Base-by-base conservation (phyloP, 768 basidiomycete genomes). In the Collybia nuda region DNA sequence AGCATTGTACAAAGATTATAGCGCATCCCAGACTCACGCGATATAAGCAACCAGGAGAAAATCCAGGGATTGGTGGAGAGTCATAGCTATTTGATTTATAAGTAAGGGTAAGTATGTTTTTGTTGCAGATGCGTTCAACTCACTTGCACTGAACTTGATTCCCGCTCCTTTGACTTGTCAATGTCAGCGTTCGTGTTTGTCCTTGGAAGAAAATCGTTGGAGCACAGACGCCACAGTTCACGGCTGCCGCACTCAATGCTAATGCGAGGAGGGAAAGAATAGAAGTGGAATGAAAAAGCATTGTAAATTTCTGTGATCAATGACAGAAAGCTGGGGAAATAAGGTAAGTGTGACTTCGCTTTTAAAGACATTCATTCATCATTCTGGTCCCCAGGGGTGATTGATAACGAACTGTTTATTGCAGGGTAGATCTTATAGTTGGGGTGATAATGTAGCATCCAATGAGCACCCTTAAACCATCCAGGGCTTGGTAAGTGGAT, bases 111-210 rank as follows among this genome's bases (percentile, higher is more conserved):
- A 14, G 9, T 3, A 15, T 6, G 24, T 7, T 7, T 22, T 9
- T 21, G 9, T 17, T 12, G 8, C 21, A 22, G 12, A 1, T 14
- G 26, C 17, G 19, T 3, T 40, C n/a, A 2, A 54, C 53, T 44
- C 32, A 54, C 53, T 54, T 54, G 53, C 53, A 54, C 29, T 54
- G 53, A n/a, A 38, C 41, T 5, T 23, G 11, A 17, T 40, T 44
- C 12, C 17, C 35, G 21, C 24, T 32, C 4, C 44, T 42, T 21
- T 49, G 39, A 3, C 35, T 21, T 6, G 43, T 28, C 15, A 38
- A 28, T 1, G 53, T 54, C 26, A 54, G 35, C 24, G 48, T 40
- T 4, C 53, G 53, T 24, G 53, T 54, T 11, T 36, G 48, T 11
- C 53, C 53, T 19, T 28, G 26, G 35, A 36, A 48, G 24, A 54